Base-by-base conservation (phyloP, 2,329 filamentous ascomycete species). In the Paecilomyces sp. region DNA sequence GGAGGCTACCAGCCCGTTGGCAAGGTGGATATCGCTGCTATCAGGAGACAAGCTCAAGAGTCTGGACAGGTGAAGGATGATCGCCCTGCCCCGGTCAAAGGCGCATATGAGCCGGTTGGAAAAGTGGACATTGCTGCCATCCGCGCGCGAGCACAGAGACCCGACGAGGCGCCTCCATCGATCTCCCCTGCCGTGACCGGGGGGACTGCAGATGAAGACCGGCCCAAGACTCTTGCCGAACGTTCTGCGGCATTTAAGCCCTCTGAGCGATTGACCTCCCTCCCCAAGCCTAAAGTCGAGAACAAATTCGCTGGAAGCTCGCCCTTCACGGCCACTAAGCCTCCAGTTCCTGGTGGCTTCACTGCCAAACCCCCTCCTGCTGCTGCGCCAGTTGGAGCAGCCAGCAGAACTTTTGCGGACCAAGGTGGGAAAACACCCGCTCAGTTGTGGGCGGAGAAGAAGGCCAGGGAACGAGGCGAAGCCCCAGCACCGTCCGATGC, bases 61-160 rank as follows among this genome's bases (percentile, higher is more conserved):
- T 68, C 81, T 73, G 75, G 83, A 8, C 64, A 71, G 28, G 11
- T 71, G 11, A 71, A 83, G 54, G 91, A 97, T 69, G 89, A 96
- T 66, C 83, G 92, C 58, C 94, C 94, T 3, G 85, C 88, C 1
- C 84, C 86, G 4, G 90, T 97, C 22, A 97, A 96, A 77, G 94
- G 94, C 51, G 85, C 92, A 25, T 99, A 99, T 71, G 90, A 97
- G 74, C 94, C 94, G 1, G 82, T 97, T 22, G 94, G 94, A 54
- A 97, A 97, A 77, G 93, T 99, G 9, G 94, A 99, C 67, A 97
- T 99, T 75, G 91, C 91, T 52, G 92, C 93, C 24, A 97, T 99
- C 70, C 86, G 91, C 64, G 88, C 93, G 24, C 88, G 86, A 74
- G 88, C 91, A 5, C 90, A 94, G 74, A 88, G 85, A 64, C 84